Percentiles rank a stretch among this genome's conserved stretches.
phyloP scores from a whole-genome alignment of 331 rosid genomes.

The Rhamnella rubrinervis region DNA sequence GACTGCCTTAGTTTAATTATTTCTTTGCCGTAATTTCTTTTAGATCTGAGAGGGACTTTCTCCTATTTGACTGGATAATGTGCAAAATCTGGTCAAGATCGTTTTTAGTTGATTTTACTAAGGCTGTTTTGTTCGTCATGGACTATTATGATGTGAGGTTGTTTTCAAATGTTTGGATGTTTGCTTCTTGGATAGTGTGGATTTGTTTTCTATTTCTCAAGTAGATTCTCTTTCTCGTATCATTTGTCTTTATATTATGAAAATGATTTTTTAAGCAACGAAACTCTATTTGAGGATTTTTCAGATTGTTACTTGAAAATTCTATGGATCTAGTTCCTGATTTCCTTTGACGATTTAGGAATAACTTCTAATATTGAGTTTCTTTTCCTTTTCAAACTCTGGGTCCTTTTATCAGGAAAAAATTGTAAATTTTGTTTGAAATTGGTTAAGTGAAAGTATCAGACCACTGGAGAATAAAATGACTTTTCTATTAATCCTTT shows the following conservation, averaged over 20 bases:
- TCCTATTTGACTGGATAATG: constrained; percentile 11
- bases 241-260: neutral
- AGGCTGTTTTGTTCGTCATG: no score
- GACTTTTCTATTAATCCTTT: neutral
- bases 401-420: neutral
- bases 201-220: neutral
- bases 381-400: neutral
- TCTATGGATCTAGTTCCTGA: neutral
- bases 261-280: neutral
- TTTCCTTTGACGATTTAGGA: neutral
- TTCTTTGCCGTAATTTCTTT: neutral
- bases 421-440: neutral
- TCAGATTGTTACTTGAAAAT: neutral
- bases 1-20: neutral
- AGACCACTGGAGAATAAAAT: neutral
- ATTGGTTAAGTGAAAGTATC: neutral
- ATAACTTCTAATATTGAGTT: neutral
- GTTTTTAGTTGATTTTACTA: constrained; percentile 1
- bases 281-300: neutral
- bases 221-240: neutral
- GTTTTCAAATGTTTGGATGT: constrained; percentile 14
- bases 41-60: constrained; percentile 13
- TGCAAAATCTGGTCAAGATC: constrained; percentile 17
- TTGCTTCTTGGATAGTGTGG: constrained; percentile 16
- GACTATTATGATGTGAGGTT: neutral